Evolutionary conservation across 257 asterid genomes (phyloP), one percentile per base, ranked within the genome.

Genomic region (Agastache rugosa): DNA sequence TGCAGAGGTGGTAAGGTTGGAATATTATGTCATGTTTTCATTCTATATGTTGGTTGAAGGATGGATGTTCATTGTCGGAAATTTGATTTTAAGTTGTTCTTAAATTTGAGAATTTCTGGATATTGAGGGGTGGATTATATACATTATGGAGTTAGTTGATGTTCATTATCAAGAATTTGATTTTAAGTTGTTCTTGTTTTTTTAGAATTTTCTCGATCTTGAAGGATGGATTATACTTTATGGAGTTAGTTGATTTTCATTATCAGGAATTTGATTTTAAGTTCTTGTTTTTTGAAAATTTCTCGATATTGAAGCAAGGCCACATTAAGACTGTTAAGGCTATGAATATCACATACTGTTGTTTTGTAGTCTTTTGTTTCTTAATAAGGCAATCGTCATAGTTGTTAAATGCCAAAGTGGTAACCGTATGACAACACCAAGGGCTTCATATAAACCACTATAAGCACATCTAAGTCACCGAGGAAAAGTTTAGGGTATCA

Each of bases 211-310:
- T 25, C 29, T 10, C 22, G 48, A 45, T 29, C 11, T 59, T 66
- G 67, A 66, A 27, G 39, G 8, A 17, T 58, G 29, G 70, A 34
- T 67, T 63, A 47, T 73, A 14, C 44, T 11, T 27, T 41, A 15
- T 66, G 62, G 59, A 53, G 41, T 66, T 67, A 8, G 63, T 69
- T 69, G 53, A 75, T 58, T 19, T 16, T 75, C 53, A 55, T 20
- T 70, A 1, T 39, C 39, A 63, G 53, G 67, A 71, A 42, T 16
- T 63, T 31, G 69, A 63, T 39, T 53, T 19, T 39, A 56, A 48
- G 58, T 61, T 51, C 51, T 44, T 58, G 15, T 27, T 59, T 37
- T 51, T 45, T 61, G 0, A 20, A 31, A 20, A 3, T 55, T 60
- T 11, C 22, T 59, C 5, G 7, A 44, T 48, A 48, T 29, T 27